Evolutionary conservation across 768 basidiomycete genomes (phyloP).

Genomic region (Leccinum disarticulatum): DNA sequence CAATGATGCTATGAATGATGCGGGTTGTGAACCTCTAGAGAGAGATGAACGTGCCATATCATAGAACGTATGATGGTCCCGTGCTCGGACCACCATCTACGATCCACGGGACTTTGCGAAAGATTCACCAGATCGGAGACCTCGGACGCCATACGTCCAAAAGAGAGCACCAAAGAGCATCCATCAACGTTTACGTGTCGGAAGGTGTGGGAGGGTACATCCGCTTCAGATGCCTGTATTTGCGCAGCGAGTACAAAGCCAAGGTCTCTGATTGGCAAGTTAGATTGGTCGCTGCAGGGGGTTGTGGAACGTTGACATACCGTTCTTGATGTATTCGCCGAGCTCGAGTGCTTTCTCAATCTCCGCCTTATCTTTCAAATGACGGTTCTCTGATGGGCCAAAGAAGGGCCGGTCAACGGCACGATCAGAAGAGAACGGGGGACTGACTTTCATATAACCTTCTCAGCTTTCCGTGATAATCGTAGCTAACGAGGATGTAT

Average conservation of each 20-base stretch:
- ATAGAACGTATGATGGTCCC: not conserved
- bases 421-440: no score
- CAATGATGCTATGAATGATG: not conserved
- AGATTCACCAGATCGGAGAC: not conserved
- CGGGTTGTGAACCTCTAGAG: not conserved
- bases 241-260: slow-evolving; percentile 77
- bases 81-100: not conserved
- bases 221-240: slow-evolving; percentile 77
- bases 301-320: slow-evolving; percentile 38
- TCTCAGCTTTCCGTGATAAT: slow-evolving; percentile 74
- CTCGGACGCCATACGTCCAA: not conserved
- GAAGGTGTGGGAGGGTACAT: slow-evolving; percentile 52
- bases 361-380: slow-evolving; percentile 63
- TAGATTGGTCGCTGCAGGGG: not conserved
- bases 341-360: slow-evolving; percentile 74
- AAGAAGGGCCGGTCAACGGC: not conserved
- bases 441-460: slow-evolving; percentile 70
- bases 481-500: slow-evolving; percentile 50
- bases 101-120: not conserved
- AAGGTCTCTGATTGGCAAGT: slow-evolving; percentile 60
- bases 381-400: slow-evolving; percentile 54
- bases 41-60: not conserved
- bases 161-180: not conserved
- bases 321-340: slow-evolving; percentile 85
- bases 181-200: slow-evolving; percentile 4